Evolutionary conservation across 164 flowering plant genomes (phyloP).

Genomic region (Cinnamomum chago): DNA sequence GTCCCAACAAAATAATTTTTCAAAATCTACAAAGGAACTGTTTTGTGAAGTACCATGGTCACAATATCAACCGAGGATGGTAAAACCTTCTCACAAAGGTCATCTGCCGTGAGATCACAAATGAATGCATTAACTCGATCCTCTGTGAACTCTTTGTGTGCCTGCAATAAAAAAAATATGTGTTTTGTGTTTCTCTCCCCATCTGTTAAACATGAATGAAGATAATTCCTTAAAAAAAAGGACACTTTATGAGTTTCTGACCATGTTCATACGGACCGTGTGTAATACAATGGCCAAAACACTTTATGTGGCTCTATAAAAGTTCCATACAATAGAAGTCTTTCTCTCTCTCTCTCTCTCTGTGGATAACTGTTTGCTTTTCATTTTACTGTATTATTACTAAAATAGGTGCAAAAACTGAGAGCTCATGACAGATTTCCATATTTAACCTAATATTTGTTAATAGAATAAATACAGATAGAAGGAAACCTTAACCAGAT

Average conservation of each 20-base stretch:
- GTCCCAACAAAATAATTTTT: not conserved
- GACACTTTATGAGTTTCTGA: not conserved
- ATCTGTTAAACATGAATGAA: conserved; percentile 2
- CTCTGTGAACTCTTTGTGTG: conserved; percentile 66
- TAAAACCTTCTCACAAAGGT: conserved; percentile 49
- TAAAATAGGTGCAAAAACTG: not conserved
- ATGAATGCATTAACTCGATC: conserved; percentile 67
- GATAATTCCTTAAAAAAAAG: not conserved
- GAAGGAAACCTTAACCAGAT: conserved; percentile 76
- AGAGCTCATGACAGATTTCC: not conserved
- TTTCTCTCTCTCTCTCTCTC: not conserved
- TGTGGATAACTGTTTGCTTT: not conserved
- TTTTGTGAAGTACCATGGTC: conserved; percentile 64
- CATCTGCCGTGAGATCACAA: conserved; percentile 81
- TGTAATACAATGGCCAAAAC: not conserved
- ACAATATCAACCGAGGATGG: conserved; percentile 88
- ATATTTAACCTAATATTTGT: not conserved
- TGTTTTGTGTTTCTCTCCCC: not conserved
- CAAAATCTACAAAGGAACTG: not conserved
- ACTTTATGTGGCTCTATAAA: not conserved
- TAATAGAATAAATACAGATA: not conserved
- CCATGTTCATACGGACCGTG: not conserved
- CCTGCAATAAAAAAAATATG: conserved; percentile 36
- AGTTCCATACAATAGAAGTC: not conserved
- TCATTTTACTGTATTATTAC: not conserved